These are phyloP conservation scores for Macroventuria anomochaeta DNA, from an alignment of 2,329 filamentous ascomycete genomes.

Conservation along the genomic window DNA sequence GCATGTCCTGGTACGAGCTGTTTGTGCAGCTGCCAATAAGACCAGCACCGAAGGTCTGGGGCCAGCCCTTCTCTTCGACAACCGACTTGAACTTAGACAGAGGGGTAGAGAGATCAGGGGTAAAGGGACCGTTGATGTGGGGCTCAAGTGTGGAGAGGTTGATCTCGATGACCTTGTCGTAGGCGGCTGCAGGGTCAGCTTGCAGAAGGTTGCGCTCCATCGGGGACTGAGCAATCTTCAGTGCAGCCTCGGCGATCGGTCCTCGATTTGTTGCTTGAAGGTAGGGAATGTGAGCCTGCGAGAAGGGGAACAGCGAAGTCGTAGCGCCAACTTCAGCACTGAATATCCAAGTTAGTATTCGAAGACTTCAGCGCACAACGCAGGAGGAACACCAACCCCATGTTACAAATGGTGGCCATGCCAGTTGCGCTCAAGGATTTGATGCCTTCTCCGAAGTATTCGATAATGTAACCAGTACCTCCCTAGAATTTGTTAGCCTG, in stretches of 20 bases:
- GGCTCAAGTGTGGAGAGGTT: slow-evolving; percentile 90
- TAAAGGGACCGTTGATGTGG: slow-evolving; percentile 96
- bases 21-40: slow-evolving; percentile 99
- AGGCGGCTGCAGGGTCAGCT: slow-evolving; percentile 82
- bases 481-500: slow-evolving; percentile 56
- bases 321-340: slow-evolving; percentile 90
- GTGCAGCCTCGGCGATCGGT: slow-evolving; percentile 71
- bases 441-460: slow-evolving; percentile 91
- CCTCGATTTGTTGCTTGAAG: slow-evolving; percentile 81
- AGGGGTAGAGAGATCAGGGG: slow-evolving; percentile 91
- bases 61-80: slow-evolving; percentile 86
- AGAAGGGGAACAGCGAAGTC: slow-evolving; percentile 94
- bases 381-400: slow-evolving; percentile 53
- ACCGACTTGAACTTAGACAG: slow-evolving; percentile 87
- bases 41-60: slow-evolving; percentile 86
- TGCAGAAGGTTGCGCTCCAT: slow-evolving; percentile 70
- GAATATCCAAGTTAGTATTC: slow-evolving; percentile 41
- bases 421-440: slow-evolving; percentile 89
- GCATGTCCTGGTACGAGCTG: slow-evolving; percentile 99
- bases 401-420: slow-evolving; percentile 91
- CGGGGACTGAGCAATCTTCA: slow-evolving; percentile 64
- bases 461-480: slow-evolving; percentile 92
- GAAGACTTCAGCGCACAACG: not conserved
- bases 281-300: slow-evolving; percentile 81
- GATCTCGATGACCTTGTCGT: slow-evolving; percentile 90